A percentile compares a stretch with the other conserved stretches of the same genome.
Conservation (phyloP, 345 rosid genomes). For the Erysimum cheiranthoides region DNA sequence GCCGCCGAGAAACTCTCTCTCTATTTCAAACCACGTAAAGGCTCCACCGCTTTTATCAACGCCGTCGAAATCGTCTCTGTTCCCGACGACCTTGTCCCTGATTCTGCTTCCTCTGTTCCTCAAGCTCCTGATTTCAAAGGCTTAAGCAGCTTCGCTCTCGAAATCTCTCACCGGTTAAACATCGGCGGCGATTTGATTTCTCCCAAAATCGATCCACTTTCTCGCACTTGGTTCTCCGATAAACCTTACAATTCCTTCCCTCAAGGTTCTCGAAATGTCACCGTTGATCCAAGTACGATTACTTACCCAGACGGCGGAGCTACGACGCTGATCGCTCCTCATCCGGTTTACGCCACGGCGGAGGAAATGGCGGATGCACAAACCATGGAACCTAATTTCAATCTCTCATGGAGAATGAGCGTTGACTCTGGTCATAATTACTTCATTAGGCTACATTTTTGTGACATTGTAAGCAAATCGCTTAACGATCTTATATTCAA, state of each 20-base stretch:
- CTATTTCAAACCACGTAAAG: constrained; percentile 57
- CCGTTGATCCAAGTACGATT: constrained; percentile 47
- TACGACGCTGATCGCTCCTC: constrained; percentile 59
- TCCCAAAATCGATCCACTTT: constrained; percentile 62
- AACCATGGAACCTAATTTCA: constrained; percentile 61
- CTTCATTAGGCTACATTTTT: constrained; percentile 73
- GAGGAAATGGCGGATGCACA: constrained; percentile 60
- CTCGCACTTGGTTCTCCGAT: constrained; percentile 77
- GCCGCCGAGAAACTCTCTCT: constrained; percentile 55
- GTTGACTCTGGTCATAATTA: constrained; percentile 67
- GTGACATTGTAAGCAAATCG: constrained; percentile 79
- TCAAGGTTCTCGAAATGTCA: constrained; percentile 54
- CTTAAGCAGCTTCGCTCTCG: constrained; percentile 52
- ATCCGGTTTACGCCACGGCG: constrained; percentile 61
- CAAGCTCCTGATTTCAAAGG: constrained; percentile 59
- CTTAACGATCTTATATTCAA: constrained; percentile 68
- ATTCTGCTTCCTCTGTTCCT: constrained; percentile 57
- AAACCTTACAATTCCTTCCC: constrained; percentile 56
- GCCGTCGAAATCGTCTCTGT: constrained; percentile 74
- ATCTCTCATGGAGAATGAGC: constrained; percentile 71
- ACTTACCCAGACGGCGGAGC: constrained; percentile 58
- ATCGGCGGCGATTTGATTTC: constrained; percentile 66
- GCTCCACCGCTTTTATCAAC: constrained; percentile 67
- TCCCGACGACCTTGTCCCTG: constrained; percentile 65
- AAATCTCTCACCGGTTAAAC: constrained; percentile 69